These are phyloP conservation scores for Ascoidea asiatica DNA, from an alignment of 805 yeast genomes.

Conservation along the genomic window DNA sequence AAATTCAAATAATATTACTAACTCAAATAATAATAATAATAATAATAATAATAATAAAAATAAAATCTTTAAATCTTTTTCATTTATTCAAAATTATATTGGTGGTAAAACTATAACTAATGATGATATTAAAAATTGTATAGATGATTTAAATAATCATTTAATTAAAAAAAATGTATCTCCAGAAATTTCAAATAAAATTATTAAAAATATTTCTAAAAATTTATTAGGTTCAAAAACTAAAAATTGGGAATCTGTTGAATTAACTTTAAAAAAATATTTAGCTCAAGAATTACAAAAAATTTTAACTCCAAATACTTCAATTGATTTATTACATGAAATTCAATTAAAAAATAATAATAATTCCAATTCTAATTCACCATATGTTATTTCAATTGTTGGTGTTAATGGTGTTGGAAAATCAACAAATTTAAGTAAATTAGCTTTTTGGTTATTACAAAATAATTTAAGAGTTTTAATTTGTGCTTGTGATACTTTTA, in stretches of 20 bases:
- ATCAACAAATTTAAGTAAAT: slow-evolving; percentile 85
- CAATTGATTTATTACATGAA: slow-evolving; percentile 75
- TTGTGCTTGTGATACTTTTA: slow-evolving; percentile 95
- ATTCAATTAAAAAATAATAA: slow-evolving; percentile 34
- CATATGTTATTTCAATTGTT: slow-evolving; percentile 92
- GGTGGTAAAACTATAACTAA: slow-evolving; percentile 59
- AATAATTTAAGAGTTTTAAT: slow-evolving; percentile 76
- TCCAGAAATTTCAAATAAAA: slow-evolving; percentile 68
- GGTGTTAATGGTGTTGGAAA: slow-evolving; percentile 99
- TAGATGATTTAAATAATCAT: slow-evolving; percentile 58
- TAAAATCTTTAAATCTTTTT: slow-evolving; percentile 30
- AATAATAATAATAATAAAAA: background rate
- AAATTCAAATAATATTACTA: background rate
- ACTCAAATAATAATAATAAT: slow-evolving; percentile 1
- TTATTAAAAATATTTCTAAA: slow-evolving; percentile 57
- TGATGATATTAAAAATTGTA: slow-evolving; percentile 51
- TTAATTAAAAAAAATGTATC: slow-evolving; percentile 81
- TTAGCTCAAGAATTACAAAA: slow-evolving; percentile 49
- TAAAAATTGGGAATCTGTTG: slow-evolving; percentile 60
- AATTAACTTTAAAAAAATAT: slow-evolving; percentile 56
- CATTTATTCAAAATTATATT: slow-evolving; percentile 43
- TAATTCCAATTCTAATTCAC: slow-evolving; percentile 24
- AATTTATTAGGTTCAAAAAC: slow-evolving; percentile 64
- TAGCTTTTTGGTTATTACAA: slow-evolving; percentile 91
- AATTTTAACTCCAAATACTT: slow-evolving; percentile 82